Conservation (phyloP, 2,329 filamentous ascomycete species). For the Xylaria sp. region DNA sequence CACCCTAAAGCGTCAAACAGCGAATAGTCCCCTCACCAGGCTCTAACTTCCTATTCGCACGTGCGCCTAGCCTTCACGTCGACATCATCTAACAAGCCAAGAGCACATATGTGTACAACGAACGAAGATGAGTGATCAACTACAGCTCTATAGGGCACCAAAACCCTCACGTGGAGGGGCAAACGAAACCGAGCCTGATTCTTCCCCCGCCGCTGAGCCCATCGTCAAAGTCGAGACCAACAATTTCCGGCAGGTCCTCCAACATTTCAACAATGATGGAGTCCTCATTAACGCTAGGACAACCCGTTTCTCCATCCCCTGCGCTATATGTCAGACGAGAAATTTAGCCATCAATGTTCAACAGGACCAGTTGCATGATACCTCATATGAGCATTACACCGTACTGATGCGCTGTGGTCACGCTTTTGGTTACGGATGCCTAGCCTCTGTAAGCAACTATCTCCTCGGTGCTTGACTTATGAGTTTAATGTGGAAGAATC, state of each 20-base stretch:
- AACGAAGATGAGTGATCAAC: neutral
- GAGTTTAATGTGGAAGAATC: neutral
- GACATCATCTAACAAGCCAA: neutral
- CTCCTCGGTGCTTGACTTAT: neutral
- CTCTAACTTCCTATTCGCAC: neutral
- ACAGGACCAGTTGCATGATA: neutral
- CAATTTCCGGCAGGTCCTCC: neutral
- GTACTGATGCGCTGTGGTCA: conserved; percentile 28
- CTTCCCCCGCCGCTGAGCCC: neutral
- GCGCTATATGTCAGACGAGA: neutral
- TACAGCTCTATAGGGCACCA: neutral
- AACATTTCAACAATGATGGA: neutral
- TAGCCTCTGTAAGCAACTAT: neutral
- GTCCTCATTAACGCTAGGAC: neutral
- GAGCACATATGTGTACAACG: neutral
- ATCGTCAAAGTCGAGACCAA: neutral
- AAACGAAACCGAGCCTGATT: neutral
- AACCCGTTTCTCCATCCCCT: neutral
- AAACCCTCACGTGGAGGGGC: neutral
- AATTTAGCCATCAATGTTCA: neutral
- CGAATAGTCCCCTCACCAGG: neutral
- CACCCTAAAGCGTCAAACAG: neutral
- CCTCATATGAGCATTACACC: neutral
- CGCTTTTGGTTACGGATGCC: conserved; percentile 28
- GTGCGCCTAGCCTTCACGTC: neutral